Evolutionary conservation across 116 monocot species (phyloP).

Genomic region (Phalaenopsis hybrid): DNA sequence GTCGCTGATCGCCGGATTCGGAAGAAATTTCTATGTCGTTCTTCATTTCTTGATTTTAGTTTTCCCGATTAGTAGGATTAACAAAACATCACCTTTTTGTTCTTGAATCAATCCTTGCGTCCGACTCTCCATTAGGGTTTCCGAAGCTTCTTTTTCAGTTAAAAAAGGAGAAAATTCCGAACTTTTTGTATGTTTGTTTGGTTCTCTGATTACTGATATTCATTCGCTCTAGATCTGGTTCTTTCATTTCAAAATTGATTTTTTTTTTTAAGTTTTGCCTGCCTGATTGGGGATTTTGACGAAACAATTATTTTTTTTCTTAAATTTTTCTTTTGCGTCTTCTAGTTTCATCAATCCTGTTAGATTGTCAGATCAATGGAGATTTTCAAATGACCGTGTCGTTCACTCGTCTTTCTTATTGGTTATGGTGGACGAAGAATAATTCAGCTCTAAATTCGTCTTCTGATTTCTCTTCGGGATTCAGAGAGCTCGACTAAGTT

Average conservation of each 20-base stretch:
- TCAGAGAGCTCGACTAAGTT: conserved; percentile 41
- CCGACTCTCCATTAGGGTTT: neutral
- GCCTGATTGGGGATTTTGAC: neutral
- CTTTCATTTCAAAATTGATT: neutral
- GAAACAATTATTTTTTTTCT: neutral
- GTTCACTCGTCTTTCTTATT: conserved; percentile 25
- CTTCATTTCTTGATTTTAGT: no score
- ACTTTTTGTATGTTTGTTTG: neutral
- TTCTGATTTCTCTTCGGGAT: conserved; percentile 48
- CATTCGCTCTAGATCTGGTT: neutral
- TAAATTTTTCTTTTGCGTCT: neutral
- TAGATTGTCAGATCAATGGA: neutral
- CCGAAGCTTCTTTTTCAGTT: neutral
- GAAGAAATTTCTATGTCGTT: neutral
- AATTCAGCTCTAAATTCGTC: conserved; percentile 10
- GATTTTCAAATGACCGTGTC: conserved; percentile 11
- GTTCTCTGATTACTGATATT: neutral
- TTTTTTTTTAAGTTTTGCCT: neutral
- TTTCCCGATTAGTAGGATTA: no score
- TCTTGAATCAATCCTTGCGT: neutral
- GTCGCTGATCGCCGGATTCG: neutral
- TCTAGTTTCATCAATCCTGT: neutral
- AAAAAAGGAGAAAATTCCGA: neutral
- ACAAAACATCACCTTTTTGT: neutral
- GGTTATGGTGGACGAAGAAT: conserved; percentile 26